Conservation (phyloP, 768 basidiomycete genomes). For the Coprinellus micaceus region DNA sequence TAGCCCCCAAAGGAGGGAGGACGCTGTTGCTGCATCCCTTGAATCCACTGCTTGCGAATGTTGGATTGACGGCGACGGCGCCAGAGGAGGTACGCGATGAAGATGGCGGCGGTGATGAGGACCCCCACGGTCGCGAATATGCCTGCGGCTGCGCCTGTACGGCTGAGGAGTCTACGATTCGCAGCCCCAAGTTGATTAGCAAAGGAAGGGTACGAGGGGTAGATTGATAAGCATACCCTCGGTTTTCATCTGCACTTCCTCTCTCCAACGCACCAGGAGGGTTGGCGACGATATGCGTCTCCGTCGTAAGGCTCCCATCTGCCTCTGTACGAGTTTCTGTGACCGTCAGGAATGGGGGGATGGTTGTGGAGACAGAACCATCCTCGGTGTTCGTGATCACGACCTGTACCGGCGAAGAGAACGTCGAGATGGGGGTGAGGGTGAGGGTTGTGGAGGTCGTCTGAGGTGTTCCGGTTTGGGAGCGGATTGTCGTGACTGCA, state of each 20-base stretch:
- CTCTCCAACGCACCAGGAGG: conserved; percentile 25
- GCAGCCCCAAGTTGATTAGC: neutral
- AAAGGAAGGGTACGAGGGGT: neutral
- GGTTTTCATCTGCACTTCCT: conserved; percentile 1
- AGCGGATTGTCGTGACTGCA: conserved; percentile 7
- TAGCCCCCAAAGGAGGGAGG: neutral
- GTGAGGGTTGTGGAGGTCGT: conserved; percentile 29
- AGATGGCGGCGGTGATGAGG: neutral
- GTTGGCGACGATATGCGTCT: conserved; percentile 54
- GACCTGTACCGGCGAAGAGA: conserved; percentile 38
- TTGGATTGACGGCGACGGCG: neutral
- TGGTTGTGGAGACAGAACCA: conserved; percentile 36
- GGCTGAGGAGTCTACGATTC: neutral
- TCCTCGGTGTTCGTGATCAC: conserved; percentile 35
- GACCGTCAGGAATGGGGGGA: conserved; percentile 46
- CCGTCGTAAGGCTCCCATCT: conserved; percentile 42
- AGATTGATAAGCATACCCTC: conserved; percentile 27
- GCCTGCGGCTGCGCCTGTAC: conserved; percentile 1
- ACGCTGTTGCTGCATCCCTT: neutral
- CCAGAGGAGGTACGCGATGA: neutral
- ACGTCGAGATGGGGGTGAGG: conserved; percentile 39
- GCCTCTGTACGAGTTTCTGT: conserved; percentile 42
- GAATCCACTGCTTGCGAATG: neutral
- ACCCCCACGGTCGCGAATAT: neutral
- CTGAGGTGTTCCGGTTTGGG: neutral